Base-by-base conservation (phyloP, 1,284 basidiomycete species). In the Trichosporon coremiiforme region DNA sequence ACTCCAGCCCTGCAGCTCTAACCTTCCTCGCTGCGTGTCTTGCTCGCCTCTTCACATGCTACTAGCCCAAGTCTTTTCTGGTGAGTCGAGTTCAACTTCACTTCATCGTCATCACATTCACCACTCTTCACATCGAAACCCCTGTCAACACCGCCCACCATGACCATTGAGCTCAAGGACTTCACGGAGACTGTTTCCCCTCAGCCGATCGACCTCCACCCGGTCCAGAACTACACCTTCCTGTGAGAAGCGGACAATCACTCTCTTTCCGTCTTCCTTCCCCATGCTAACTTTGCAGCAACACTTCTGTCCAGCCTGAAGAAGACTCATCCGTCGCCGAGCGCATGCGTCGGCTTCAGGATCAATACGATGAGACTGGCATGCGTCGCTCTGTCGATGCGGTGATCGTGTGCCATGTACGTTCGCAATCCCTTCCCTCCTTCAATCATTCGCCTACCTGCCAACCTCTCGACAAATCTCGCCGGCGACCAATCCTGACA, bases 361-460 rank as follows among this genome's bases (percentile, higher is more conserved):
- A 94, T 81, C 96, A 98, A 81, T 98, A 95, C 87, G 93, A 95
- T 80, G 93, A 97, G 83, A 94, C 91, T 80, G 96, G 94, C 4
- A 95, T 96, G 90, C 88, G 95, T 33, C 86, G 94, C 22, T 95
- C 94, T 0, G 94, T 97, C 10, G 96, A 99, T 80, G 96, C 94
- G 20, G 91, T 98, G 71, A 88, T 99, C 38, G 90, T 98, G 66
- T 95, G 98, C 29, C 95, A 97, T 74, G 87, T 87, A 71, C 82
- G 86, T 73, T 15, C 9, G 17, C 29, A 4, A n/a, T 41, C 10
- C 35, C 36, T 35, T 17, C 45, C 17, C n/a, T 50, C 41, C 25
- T 13, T 36, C 13, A 31, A 53, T 8, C 67, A 62, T 10, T 41
- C 64, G 36, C 22, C 25, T 38, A 38, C 36, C 12, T 10, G 36